Evolutionary conservation across 2,329 filamentous ascomycete genomes (phyloP), one percentile per base, ranked within the genome.

Genomic region (Botrytis fabae): DNA sequence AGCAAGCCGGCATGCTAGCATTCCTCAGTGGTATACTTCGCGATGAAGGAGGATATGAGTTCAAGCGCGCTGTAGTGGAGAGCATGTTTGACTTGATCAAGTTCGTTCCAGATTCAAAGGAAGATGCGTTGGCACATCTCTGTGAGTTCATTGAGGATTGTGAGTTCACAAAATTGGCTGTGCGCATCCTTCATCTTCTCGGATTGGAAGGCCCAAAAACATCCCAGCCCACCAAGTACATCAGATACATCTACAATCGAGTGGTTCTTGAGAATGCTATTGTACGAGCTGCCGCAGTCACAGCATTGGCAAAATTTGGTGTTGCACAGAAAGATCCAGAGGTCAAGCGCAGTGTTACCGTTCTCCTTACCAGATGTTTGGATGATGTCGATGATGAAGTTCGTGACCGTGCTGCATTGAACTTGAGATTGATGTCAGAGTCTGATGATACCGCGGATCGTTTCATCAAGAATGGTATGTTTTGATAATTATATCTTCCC

Each of bases 131-230:
- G 66, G 93, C 95, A 22, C 96, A 98, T 80, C 89, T 99, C 35
- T 98, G 96, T 85, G 96, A 99, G 82, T 99, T 99, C 81, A 99
- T 99, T 77, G 96, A 99, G 83, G 96, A 99, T 82, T 99, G 96
- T 85, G 96, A 99, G 82, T 99, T 98, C 83, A 98, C 96, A 42
- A 99, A 99, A 85, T 87, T 99, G 75, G 95, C 96, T 44, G 95
- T 99, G 65, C 92, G 96, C 74, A 97, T 99, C 78, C 85, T 99
- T 72, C 95, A 99, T 83, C 89, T 99, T 32, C 91, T 99, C 61
- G 96, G 96, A 79, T 88, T 95, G 42, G 96, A 99, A 84, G 96
- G 96, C 0, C 96, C 96, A 76, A 97, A 96, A 85, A 98, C 95
- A 4, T 91, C 93, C 25, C 93, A 98, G 79, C 96, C 96, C 0